Percentiles rank a stretch among this genome's conserved stretches.
These are phyloP conservation scores for Penicillium sp. DNA, from an alignment of 2,329 filamentous ascomycete species.

Conservation along the genomic window DNA sequence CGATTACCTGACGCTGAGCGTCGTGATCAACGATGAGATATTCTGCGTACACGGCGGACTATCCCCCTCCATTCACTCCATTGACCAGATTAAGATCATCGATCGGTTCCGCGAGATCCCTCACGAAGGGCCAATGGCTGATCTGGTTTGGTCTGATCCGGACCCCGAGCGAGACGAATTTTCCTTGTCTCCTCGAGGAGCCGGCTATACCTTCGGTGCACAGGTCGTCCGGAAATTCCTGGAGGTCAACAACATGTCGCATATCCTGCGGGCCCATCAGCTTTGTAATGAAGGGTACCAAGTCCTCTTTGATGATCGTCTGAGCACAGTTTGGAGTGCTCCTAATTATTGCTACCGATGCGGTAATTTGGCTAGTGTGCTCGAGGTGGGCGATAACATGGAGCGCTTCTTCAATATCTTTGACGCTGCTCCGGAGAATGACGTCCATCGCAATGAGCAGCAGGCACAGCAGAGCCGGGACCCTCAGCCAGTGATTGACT, in stretches of 20 bases:
- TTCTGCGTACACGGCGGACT: constrained; percentile 97
- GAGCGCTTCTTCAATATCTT: constrained; percentile 98
- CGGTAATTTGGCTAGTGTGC: constrained; percentile 94
- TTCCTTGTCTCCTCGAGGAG: constrained; percentile 86
- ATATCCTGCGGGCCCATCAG: constrained; percentile 97
- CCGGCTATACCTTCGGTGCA: constrained; percentile 95
- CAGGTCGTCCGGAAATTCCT: constrained; percentile 99
- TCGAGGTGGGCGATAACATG: constrained; percentile 91
- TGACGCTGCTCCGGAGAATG: constrained; percentile 90
- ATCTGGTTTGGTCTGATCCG: constrained; percentile 96
- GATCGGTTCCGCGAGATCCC: constrained; percentile 98
- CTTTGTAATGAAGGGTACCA: constrained; percentile 98
- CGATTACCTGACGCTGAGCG: constrained; percentile 93
- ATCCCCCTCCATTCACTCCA: constrained; percentile 90
- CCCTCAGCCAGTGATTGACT: constrained; percentile 70
- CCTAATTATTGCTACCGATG: constrained; percentile 96
- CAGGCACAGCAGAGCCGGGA: constrained; percentile 68
- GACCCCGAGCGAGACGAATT: constrained; percentile 98
- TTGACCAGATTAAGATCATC: constrained; percentile 99
- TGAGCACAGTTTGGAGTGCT: constrained; percentile 97
- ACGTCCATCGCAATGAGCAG: constrained; percentile 77
- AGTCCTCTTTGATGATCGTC: constrained; percentile 88
- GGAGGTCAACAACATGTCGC: constrained; percentile 95
- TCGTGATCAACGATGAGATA: constrained; percentile 98
- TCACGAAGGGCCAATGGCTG: constrained; percentile 99